Conservation (phyloP, 176 grass and related monocot genomes). For the Poa annua region DNA sequence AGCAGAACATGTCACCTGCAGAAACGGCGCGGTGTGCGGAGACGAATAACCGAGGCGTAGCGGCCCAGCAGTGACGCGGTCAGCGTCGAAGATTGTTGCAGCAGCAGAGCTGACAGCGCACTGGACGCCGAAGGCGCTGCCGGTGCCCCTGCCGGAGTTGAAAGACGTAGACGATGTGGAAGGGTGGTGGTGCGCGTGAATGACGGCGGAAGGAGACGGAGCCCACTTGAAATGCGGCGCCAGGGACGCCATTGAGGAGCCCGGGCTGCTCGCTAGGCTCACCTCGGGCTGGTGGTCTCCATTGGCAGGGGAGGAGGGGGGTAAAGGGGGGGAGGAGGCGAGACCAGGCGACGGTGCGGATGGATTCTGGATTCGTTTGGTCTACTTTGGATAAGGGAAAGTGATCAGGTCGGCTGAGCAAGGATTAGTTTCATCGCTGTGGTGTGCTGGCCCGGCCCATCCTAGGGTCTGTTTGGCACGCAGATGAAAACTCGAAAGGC, state of each 20-base stretch:
- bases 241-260: constrained; percentile 46
- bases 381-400: constrained; percentile 40
- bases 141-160: constrained; percentile 35
- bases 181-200: constrained; percentile 18
- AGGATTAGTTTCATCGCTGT: neutral
- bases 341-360: constrained; percentile 18
- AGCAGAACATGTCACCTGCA: constrained; percentile 42
- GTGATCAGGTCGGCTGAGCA: neutral
- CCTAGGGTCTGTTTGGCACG: neutral
- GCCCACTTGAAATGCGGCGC: constrained; percentile 58
- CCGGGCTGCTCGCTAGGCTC: constrained; percentile 23
- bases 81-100: constrained; percentile 33
- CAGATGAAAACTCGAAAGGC: too few relatives aligned
- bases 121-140: constrained; percentile 36
- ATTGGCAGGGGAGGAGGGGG: constrained; percentile 1
- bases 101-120: constrained; percentile 27
- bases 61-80: neutral
- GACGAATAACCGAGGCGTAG: constrained; percentile 34
- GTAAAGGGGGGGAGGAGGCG: neutral
- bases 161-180: constrained; percentile 18
- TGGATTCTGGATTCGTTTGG: constrained; percentile 22
- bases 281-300: constrained; percentile 33
- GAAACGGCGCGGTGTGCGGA: constrained; percentile 2
- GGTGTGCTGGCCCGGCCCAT: neutral
- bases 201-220: constrained; percentile 8